Conservation (phyloP, 2,329 filamentous ascomycete species). For the Aspergillus clavatus region DNA sequence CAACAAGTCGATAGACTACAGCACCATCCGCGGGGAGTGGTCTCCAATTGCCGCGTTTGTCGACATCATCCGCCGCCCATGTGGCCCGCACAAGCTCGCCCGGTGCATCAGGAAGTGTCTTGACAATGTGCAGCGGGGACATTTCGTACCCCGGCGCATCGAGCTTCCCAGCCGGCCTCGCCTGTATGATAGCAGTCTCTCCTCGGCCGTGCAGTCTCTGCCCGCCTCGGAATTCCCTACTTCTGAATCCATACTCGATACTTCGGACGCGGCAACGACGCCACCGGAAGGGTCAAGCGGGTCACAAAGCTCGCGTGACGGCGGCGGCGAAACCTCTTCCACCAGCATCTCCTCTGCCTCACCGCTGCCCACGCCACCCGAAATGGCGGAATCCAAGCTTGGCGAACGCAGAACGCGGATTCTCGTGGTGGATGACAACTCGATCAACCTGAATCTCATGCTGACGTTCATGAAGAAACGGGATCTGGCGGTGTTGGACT, state of each 20-base stretch:
- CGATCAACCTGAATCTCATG: conserved; percentile 43
- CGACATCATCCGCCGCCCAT: conserved; percentile 38
- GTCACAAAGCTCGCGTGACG: conserved; percentile 5
- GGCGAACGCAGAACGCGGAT: conserved; percentile 24
- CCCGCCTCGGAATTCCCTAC: conserved; percentile 1
- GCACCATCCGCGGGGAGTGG: conserved; percentile 24
- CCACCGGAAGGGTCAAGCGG: not conserved
- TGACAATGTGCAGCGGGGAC: conserved; percentile 12
- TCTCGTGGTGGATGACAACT: conserved; percentile 45
- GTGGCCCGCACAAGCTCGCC: conserved; percentile 40
- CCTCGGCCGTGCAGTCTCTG: not conserved
- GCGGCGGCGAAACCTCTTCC: conserved; percentile 4
- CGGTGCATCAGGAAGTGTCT: conserved; percentile 32
- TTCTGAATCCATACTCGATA: conserved; percentile 6
- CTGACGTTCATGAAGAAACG: conserved; percentile 42
- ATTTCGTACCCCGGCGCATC: conserved; percentile 11
- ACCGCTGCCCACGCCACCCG: not conserved
- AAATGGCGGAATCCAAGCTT: conserved; percentile 4
- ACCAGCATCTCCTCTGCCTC: conserved; percentile 8
- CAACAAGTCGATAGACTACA: conserved; percentile 34
- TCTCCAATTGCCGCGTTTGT: conserved; percentile 28
- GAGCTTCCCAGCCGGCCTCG: conserved; percentile 9
- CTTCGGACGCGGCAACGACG: not conserved
- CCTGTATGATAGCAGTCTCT: not conserved
- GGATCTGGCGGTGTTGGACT: conserved; percentile 29